Evolutionary conservation across 2,329 filamentous ascomycete genomes (phyloP).

Genomic region (Xenoacremonium recifei): DNA sequence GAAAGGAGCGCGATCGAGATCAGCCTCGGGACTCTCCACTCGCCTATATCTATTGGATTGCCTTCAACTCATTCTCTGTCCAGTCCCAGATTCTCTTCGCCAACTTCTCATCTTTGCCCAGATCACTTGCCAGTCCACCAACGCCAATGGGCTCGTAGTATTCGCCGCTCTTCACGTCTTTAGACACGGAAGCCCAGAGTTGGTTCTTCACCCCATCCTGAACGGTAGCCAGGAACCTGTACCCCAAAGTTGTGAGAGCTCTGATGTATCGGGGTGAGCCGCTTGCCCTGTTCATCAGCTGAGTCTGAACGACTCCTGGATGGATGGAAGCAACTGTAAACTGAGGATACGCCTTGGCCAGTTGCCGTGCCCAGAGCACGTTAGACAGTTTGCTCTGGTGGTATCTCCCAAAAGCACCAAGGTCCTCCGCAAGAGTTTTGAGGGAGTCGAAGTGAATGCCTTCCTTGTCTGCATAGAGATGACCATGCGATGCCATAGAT

Average conservation of each 20-base stretch:
- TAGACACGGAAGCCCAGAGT: conserved; percentile 40
- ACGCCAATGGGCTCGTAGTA: conserved; percentile 34
- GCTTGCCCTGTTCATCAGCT: conserved; percentile 12
- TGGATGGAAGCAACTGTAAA: conserved; percentile 9
- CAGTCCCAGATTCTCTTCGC: conserved; percentile 34
- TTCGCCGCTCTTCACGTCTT: conserved; percentile 30
- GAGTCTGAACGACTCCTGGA: conserved; percentile 10
- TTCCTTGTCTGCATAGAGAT: neutral
- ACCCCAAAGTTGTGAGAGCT: conserved; percentile 11
- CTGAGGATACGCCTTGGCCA: conserved; percentile 11
- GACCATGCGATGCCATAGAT: neutral
- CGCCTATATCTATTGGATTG: no score
- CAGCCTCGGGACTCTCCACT: no score
- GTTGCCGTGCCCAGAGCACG: conserved; percentile 9
- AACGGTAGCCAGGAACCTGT: conserved; percentile 19
- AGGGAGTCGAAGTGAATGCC: neutral
- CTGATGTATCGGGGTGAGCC: conserved; percentile 6
- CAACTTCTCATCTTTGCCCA: conserved; percentile 25
- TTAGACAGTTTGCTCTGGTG: conserved; percentile 13
- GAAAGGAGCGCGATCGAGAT: no score
- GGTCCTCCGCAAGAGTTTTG: conserved; percentile 6
- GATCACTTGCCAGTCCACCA: conserved; percentile 15
- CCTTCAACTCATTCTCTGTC: conserved; percentile 32
- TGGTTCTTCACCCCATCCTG: conserved; percentile 39
- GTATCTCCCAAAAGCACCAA: conserved; percentile 9